These are phyloP conservation scores for Cryphonectria naterciae DNA, from an alignment of 2,329 filamentous ascomycete species.

Conservation along the genomic window DNA sequence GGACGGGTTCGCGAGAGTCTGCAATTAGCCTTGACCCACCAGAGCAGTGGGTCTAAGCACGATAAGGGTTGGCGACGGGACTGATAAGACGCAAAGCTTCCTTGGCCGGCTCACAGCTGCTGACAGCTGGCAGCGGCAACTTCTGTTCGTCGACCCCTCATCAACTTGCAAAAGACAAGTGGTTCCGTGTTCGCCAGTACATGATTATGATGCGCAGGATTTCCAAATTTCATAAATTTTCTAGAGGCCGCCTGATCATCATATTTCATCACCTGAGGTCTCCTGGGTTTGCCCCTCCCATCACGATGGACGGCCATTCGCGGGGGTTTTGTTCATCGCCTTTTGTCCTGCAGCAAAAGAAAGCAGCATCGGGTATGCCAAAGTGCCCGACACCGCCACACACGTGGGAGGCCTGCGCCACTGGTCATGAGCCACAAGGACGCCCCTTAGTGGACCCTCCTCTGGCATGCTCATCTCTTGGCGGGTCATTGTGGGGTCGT, in stretches of 20 bases:
- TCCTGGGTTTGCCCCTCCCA: not conserved
- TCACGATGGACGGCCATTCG: not conserved
- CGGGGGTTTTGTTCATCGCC: not conserved
- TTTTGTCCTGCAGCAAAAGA: no score
- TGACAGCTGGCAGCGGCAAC: not conserved
- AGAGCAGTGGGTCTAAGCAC: not conserved
- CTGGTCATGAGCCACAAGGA: slow-evolving; percentile 14
- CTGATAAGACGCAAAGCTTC: not conserved
- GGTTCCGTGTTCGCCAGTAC: not conserved
- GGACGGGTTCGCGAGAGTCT: not conserved
- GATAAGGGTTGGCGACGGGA: slow-evolving; percentile 16
- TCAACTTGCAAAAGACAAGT: no score
- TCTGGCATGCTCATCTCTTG: not conserved
- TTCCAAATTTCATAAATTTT: not conserved
- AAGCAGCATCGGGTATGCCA: not conserved
- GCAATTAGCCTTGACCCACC: not conserved
- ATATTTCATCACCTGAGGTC: not conserved
- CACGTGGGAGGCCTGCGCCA: slow-evolving; percentile 16
- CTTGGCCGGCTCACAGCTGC: slow-evolving; percentile 13
- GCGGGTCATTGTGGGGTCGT: not conserved
- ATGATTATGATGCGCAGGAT: not conserved
- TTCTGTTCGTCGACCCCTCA: no score
- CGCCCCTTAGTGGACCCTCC: no score
- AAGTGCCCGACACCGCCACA: not conserved
- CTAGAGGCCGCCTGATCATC: not conserved